Percentiles rank a stretch among this genome's conserved stretches.
These are phyloP conservation scores for Cryoendolithus antarcticus DNA, from an alignment of 2,329 filamentous ascomycete genomes.

Conservation along the genomic window DNA sequence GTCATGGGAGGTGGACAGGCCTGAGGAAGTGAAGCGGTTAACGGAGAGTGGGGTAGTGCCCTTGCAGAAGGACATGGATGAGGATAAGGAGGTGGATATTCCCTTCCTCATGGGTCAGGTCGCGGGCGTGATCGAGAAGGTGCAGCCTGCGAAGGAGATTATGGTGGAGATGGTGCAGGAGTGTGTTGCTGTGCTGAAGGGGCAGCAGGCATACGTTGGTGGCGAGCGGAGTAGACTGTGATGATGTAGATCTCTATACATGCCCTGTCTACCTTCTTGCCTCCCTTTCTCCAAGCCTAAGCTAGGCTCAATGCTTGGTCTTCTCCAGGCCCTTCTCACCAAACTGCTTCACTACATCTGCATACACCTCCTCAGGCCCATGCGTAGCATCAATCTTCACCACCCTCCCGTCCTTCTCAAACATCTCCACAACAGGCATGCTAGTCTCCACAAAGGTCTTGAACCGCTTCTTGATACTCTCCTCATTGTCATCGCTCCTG, in stretches of 20 bases:
- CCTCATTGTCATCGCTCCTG: slow-evolving; percentile 82
- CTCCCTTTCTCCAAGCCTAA: too few relatives aligned
- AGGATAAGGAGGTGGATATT: slow-evolving; percentile 68
- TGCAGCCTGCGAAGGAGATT: slow-evolving; percentile 73
- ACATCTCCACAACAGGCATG: slow-evolving; percentile 92
- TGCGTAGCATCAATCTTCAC: slow-evolving; percentile 66
- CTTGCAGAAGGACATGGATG: slow-evolving; percentile 68
- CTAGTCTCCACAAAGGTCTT: slow-evolving; percentile 86
- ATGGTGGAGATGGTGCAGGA: slow-evolving; percentile 82
- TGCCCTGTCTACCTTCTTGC: too few relatives aligned
- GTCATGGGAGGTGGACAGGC: slow-evolving; percentile 60
- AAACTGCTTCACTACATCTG: slow-evolving; percentile 38
- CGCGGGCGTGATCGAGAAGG: slow-evolving; percentile 59
- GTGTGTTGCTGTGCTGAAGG: slow-evolving; percentile 55
- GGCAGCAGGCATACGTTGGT: slow-evolving; percentile 48
- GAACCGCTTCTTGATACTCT: slow-evolving; percentile 94
- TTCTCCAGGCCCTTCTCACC: slow-evolving; percentile 28
- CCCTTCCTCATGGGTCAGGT: slow-evolving; percentile 94
- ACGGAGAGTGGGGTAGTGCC: slow-evolving; percentile 69
- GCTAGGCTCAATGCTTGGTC: too few relatives aligned
- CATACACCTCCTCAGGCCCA: slow-evolving; percentile 52
- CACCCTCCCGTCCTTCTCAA: slow-evolving; percentile 62
- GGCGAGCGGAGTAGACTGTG: slow-evolving; percentile 32
- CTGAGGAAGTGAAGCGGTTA: slow-evolving; percentile 61
- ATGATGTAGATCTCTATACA: not conserved